Conservation (phyloP, 2,329 filamentous ascomycete genomes). For the Geosmithia flava region DNA sequence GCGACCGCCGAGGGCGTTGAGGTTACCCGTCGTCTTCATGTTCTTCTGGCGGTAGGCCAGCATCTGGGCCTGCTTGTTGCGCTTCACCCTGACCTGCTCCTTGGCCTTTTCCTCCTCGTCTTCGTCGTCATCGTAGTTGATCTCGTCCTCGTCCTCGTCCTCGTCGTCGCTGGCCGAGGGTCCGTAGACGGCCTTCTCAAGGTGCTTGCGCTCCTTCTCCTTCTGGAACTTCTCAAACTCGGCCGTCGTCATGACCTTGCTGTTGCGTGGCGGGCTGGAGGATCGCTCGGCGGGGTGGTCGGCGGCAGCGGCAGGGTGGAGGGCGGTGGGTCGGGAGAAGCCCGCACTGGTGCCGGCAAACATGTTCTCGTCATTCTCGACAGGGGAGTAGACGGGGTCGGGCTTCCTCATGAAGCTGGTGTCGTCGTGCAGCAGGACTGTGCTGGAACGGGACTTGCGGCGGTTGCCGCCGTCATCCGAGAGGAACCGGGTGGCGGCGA, state of each 20-base stretch:
- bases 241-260: constrained; percentile 81
- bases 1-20: constrained; percentile 11
- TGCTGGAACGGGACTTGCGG: neutral
- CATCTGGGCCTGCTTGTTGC: constrained; percentile 84
- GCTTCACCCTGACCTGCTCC: constrained; percentile 61
- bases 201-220: constrained; percentile 53
- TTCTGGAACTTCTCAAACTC: constrained; percentile 74
- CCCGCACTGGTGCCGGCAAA: constrained; percentile 35
- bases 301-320: constrained; percentile 10
- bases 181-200: constrained; percentile 26
- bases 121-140: constrained; percentile 60
- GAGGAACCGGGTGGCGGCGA: constrained; percentile 33
- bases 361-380: constrained; percentile 37
- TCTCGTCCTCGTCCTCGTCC: constrained; percentile 52
- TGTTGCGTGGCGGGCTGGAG: constrained; percentile 29
- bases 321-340: constrained; percentile 18
- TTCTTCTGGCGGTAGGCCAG: constrained; percentile 85
- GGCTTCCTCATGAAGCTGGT: neutral
- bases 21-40: constrained; percentile 88
- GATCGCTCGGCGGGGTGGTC: constrained; percentile 8
- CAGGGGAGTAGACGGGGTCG: constrained; percentile 1
- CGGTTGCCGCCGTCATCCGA: constrained; percentile 4
- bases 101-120: constrained; percentile 68
- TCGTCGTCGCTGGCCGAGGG: constrained; percentile 34
- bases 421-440: neutral